Evolutionary conservation across 306 rosid genomes (phyloP).

Genomic region (Cucurbita maxima): DNA sequence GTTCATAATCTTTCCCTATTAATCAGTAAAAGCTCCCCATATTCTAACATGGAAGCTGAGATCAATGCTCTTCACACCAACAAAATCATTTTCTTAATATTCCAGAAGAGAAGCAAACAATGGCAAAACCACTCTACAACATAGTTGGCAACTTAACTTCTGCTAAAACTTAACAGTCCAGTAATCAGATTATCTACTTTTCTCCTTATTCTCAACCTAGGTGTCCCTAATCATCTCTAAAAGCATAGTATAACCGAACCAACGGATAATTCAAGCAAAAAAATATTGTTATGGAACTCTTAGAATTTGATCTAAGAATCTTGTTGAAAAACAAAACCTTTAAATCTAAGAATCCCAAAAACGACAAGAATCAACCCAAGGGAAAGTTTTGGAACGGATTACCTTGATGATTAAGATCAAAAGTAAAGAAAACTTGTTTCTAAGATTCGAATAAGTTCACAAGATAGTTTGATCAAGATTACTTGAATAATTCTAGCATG

Average conservation of each 20-base stretch:
- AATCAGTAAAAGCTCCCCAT: background rate
- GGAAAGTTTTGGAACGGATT: too few relatives aligned
- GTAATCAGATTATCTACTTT: background rate
- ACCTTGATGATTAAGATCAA: too few relatives aligned
- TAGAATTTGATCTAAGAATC: too few relatives aligned
- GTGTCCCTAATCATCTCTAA: background rate
- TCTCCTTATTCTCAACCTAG: background rate
- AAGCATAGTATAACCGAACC: background rate
- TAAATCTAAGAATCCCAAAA: too few relatives aligned
- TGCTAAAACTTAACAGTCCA: background rate
- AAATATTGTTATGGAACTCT: too few relatives aligned
- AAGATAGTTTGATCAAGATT: too few relatives aligned
- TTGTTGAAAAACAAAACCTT: too few relatives aligned
- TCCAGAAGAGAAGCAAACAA: background rate
- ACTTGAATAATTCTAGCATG: too few relatives aligned
- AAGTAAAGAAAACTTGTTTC: too few relatives aligned
- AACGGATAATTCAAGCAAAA: background rate
- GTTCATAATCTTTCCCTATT: too few relatives aligned
- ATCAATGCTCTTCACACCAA: background rate
- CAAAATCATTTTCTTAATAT: background rate
- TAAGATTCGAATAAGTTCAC: too few relatives aligned
- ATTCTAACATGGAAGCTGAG: background rate
- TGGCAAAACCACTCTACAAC: background rate
- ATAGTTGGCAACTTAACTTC: background rate
- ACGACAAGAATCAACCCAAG: too few relatives aligned